Conservation (phyloP, 1,284 basidiomycete genomes). For the Bjerkandera adusta region DNA sequence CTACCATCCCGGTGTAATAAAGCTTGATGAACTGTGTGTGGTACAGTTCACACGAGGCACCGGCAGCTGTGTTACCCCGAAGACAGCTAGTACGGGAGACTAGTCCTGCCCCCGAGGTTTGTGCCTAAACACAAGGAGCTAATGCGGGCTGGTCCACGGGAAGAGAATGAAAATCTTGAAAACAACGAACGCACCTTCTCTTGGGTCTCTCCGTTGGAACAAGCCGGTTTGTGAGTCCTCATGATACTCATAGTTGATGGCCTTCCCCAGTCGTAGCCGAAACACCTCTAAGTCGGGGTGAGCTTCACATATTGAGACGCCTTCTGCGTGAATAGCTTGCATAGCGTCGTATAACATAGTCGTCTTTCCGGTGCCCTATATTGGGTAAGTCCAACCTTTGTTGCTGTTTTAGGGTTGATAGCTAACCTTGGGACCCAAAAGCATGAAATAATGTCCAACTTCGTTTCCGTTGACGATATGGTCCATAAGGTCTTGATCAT, state of each 20-base stretch:
- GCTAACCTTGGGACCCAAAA: slow-evolving; percentile 72
- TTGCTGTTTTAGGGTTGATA: no score
- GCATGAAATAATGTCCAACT: slow-evolving; percentile 70
- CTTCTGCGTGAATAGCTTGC: slow-evolving; percentile 71
- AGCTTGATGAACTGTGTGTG: no score
- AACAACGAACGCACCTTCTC: slow-evolving; percentile 53
- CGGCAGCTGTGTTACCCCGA: no score
- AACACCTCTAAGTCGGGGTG: slow-evolving; percentile 75
- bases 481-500: slow-evolving; percentile 77
- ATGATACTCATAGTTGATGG: slow-evolving; percentile 74
- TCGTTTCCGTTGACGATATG: slow-evolving; percentile 73
- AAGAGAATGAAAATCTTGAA: slow-evolving; percentile 1
- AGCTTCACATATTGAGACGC: slow-evolving; percentile 52
- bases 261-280: slow-evolving; percentile 80
- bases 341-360: slow-evolving; percentile 84
- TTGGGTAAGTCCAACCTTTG: neutral
- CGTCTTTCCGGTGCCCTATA: slow-evolving; percentile 63
- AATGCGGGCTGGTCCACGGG: neutral
- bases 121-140: no score
- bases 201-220: slow-evolving; percentile 81
- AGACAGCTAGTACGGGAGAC: no score
- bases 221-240: slow-evolving; percentile 78
- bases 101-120: no score
- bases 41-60: no score
- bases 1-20: no score